Evolutionary conservation across 164 flowering plant genomes (phyloP), one percentile per base, ranked within the genome.

Genomic region (Vitis riparia): DNA sequence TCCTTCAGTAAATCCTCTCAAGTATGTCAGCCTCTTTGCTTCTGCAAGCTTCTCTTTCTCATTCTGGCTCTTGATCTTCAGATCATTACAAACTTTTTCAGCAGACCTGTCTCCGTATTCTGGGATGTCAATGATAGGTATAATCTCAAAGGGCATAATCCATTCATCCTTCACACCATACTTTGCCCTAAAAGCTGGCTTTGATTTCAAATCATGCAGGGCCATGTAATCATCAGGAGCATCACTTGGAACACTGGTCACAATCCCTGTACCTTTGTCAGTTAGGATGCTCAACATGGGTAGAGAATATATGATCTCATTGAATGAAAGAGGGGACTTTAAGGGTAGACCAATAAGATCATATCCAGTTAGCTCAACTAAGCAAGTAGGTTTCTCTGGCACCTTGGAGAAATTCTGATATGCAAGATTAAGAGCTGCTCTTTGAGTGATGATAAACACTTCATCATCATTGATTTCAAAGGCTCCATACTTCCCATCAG

Each of bases 201-300:
- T 91, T 37, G 88, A 73, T 71, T 89, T 89, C 80, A 91, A 79
- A 73, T 86, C 93, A 67, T 83, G 89, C 69, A 91, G n/a, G 14
- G 91, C 85, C 85, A 88, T 86, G 58, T 82, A 93, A 76, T 92
- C 98, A 82, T 90, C 97, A 23, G 97, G 98, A 9, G 97, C 84
- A 74, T 94, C 98, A 73, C 96, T 91, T 6, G 98, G 98, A 12
- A 93, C 98, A 81, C 98, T 89, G 23, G 97, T 93, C 27, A 93
- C 93, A 47, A 91, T 85, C 62, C 98, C 98, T 2, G 98, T 93
- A 51, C 93, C 96, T 73, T 91, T 89, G 68, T 91, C 91, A 8
- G 87, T 89, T 11, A 87, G 67, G 63, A 89, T 81, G n/a, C 91
- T 84, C 72, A 89, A 51, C 97, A 89, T 88, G n/a, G 97, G 97